Conservation (phyloP, 2,329 filamentous ascomycete species). For the Ceratocystis ficicola region DNA sequence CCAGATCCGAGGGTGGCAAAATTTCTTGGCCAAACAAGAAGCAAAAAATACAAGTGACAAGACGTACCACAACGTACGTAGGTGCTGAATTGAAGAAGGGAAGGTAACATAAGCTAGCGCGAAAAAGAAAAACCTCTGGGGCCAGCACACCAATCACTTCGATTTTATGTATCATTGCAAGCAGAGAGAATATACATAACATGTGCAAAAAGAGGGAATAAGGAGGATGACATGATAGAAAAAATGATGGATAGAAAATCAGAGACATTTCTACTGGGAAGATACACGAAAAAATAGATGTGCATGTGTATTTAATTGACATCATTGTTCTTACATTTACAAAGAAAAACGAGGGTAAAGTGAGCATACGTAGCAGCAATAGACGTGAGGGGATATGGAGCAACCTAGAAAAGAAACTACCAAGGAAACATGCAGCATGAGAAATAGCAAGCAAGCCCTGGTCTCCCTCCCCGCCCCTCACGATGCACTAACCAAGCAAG, state of each 20-base stretch:
- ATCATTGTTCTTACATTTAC: not conserved
- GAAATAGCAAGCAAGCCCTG: not conserved
- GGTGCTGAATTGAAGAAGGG: not conserved
- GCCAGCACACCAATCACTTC: no score
- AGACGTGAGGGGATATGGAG: not conserved
- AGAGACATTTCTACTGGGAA: not conserved
- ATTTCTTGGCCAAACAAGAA: not conserved
- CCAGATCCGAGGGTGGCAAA: conserved; percentile 1
- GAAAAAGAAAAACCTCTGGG: not conserved
- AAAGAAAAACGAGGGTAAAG: not conserved
- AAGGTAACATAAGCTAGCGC: not conserved
- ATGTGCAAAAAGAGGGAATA: not conserved
- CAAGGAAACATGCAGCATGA: not conserved
- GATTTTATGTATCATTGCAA: no score
- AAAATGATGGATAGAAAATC: not conserved
- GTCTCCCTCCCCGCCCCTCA: no score
- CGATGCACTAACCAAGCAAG: not conserved
- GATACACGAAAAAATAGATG: not conserved
- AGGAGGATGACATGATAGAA: not conserved
- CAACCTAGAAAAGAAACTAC: not conserved
- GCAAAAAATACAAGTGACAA: not conserved
- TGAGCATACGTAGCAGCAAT: not conserved
- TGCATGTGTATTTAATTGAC: not conserved
- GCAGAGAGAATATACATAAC: not conserved
- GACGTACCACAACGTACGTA: not conserved